phyloP scores from a whole-genome alignment of 169 alveolate species.

The Plasmodium falciparum region DNA sequence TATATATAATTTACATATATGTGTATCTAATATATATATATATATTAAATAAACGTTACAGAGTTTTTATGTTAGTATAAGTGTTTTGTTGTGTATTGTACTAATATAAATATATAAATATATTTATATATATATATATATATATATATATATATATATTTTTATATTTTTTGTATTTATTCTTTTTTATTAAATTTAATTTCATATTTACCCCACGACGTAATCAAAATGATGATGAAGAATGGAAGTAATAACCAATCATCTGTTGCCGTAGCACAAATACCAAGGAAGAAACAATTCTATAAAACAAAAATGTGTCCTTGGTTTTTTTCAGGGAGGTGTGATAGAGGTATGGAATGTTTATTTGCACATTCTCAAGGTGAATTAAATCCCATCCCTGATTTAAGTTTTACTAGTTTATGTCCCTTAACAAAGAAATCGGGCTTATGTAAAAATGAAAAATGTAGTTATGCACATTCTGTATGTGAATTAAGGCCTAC shows the following conservation, averaged over 20 bases:
- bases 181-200: neutral
- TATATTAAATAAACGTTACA: no score
- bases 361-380: constrained; percentile 90
- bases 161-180: neutral
- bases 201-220: neutral
- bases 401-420: constrained; percentile 76
- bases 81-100: neutral
- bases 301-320: constrained; percentile 74
- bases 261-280: constrained; percentile 43
- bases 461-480: constrained; percentile 77
- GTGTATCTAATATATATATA: no score
- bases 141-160: neutral
- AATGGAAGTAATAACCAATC: constrained; percentile 36
- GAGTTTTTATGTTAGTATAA: neutral
- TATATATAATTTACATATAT: neutral
- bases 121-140: neutral
- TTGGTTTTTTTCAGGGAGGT: constrained; percentile 76
- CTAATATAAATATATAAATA: neutral
- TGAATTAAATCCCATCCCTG: constrained; percentile 82
- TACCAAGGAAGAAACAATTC: constrained; percentile 72
- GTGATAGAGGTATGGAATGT: constrained; percentile 90
- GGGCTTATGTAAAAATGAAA: constrained; percentile 84
- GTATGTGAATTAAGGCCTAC: constrained; percentile 73
- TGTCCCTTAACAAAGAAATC: constrained; percentile 88
- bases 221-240: constrained; percentile 30